Evolutionary conservation across 2,329 filamentous ascomycete species (phyloP), one percentile per base, ranked within the genome.

Genomic region (Fusarium nisikadoi): DNA sequence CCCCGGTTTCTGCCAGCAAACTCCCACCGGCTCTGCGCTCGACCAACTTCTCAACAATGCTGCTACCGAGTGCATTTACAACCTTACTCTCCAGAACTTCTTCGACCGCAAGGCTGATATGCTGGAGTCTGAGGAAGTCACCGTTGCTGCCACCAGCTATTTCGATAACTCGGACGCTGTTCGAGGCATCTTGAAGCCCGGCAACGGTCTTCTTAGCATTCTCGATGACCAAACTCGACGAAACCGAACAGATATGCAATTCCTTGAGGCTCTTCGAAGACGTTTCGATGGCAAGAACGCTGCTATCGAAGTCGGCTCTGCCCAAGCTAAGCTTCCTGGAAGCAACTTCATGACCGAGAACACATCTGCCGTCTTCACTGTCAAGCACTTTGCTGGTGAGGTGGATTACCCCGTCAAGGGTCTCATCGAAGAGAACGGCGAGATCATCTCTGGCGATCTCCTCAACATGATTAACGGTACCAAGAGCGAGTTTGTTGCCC

Each of bases 81-180:
- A 98, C 79, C 91, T 97, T 76, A 95, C 94, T 38, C 86, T 98
- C 29, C 95, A 97, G 79, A 97, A 93, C 81, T 98, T 99, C 83
- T 99, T 98, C 80, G 95, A 98, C 78, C 91, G 92, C 74, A 97
- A 96, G 81, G 94, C 95, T 1, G 95, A 98, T 70, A 90, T 97
- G 83, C 87, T 99, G 27, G 96, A 99, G 79, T 94, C 92, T 3
- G 96, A 99, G 80, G 96, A 99, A 80, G 94, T 99, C 39, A 90
- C 87, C 36, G 94, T 99, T 6, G 89, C 95, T 5, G 92, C 95
- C 2, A 98, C 95, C 1, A 97, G 94, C 83, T 99, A 98, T 82
- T 99, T 98, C 76, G 96, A 99, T 82, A 99, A 98, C 81, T 94
- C 93, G 0, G 96, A 98, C 80, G 94, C 95, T 14, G 94, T 98